A percentile compares a stretch with the other conserved stretches of the same genome.
These are phyloP conservation scores for Pachysandra terminalis DNA, from an alignment of 164 flowering plant genomes.

Conservation along the genomic window DNA sequence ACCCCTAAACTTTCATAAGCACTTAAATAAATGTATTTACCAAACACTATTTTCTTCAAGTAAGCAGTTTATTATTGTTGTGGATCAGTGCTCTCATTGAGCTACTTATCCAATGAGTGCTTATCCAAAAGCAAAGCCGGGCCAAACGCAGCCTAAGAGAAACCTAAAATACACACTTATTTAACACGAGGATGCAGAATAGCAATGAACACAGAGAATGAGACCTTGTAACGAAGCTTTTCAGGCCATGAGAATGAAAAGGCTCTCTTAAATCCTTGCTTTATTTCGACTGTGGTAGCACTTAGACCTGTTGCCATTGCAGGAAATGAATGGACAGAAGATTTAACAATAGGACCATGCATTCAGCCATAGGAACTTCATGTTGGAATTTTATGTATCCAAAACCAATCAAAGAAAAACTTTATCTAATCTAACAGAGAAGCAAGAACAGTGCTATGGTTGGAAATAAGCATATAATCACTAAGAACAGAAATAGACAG, in stretches of 20 bases:
- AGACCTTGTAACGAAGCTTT: conserved; percentile 90
- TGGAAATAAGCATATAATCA: background rate
- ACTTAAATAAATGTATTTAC: too few species aligned
- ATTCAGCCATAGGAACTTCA: background rate
- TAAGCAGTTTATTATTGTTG: too few species aligned
- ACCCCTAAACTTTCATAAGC: too few species aligned
- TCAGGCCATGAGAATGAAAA: conserved; percentile 91
- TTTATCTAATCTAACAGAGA: background rate
- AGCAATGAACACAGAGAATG: background rate
- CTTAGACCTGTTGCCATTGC: conserved; percentile 43
- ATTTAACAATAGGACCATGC: background rate
- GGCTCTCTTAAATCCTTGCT: conserved; percentile 89
- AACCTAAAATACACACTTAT: too few species aligned
- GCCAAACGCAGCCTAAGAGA: too few species aligned
- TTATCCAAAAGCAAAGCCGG: too few species aligned
- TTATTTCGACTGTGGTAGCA: conserved; percentile 58
- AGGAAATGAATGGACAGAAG: background rate
- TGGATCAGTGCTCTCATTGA: too few species aligned
- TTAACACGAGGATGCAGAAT: background rate
- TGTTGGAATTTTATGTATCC: background rate
- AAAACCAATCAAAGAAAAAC: too few species aligned
- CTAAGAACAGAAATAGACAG: too few species aligned
- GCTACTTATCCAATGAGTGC: too few species aligned
- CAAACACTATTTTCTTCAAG: too few species aligned
- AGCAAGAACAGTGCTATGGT: background rate